Conservation (phyloP, 2,329 filamentous ascomycete genomes). For the Aspergillus flavus region DNA sequence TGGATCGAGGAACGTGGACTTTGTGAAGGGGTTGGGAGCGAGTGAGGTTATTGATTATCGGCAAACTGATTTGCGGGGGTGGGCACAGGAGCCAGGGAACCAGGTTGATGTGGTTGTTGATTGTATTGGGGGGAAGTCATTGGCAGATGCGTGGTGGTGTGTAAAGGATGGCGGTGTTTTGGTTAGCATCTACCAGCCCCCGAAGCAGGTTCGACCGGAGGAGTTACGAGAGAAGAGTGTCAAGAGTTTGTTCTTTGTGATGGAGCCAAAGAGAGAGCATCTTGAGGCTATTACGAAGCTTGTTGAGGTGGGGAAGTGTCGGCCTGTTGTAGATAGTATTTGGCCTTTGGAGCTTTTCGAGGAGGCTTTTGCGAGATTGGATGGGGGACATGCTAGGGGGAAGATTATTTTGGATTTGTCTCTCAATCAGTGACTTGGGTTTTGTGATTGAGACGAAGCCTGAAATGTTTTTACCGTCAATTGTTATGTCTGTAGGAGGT, state of each 20-base stretch:
- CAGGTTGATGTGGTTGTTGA: conserved; percentile 51
- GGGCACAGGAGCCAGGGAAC: conserved; percentile 29
- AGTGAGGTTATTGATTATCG: conserved; percentile 47
- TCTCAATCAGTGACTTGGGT: conserved; percentile 8
- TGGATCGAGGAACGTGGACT: conserved; percentile 40
- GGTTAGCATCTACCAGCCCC: conserved; percentile 45
- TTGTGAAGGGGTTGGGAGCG: conserved; percentile 46
- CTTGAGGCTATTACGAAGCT: conserved; percentile 41
- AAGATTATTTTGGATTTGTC: conserved; percentile 45
- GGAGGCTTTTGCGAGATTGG: conserved; percentile 43
- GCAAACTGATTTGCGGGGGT: conserved; percentile 23
- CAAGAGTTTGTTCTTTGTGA: conserved; percentile 46
- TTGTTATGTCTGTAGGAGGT: neutral
- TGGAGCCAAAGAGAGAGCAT: conserved; percentile 40
- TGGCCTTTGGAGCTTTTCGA: conserved; percentile 44
- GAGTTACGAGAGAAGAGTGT: conserved; percentile 30
- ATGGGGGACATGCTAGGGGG: conserved; percentile 44
- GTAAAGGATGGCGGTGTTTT: conserved; percentile 41
- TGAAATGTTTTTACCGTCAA: neutral
- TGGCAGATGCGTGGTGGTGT: conserved; percentile 48
- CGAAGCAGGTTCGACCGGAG: conserved; percentile 33
- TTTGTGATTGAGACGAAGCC: neutral
- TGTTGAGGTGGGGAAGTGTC: conserved; percentile 42
- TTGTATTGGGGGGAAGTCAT: conserved; percentile 44
- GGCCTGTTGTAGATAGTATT: conserved; percentile 44